Base-by-base conservation (phyloP, 768 basidiomycete genomes). In the Pholiota microspora region DNA sequence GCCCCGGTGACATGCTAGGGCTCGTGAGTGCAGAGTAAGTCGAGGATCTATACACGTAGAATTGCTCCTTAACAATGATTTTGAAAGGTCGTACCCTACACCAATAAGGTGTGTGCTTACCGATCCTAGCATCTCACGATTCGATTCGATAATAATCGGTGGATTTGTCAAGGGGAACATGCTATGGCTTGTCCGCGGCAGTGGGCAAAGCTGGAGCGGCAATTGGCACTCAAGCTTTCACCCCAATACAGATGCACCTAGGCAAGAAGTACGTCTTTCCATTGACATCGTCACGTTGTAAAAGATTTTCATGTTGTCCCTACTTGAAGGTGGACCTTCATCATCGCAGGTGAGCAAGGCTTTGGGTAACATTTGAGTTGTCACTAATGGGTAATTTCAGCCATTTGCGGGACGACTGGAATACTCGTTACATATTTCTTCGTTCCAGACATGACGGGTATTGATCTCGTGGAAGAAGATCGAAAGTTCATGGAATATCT, bases 181-280 rank as follows among this genome's bases (percentile, higher is more conserved):
- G 82, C 65, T 89, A 88, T 56, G 87, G 86, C 1, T 62, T 88
- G 34, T 82, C 82, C 24, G 86, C 86, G 7, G 85, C 85, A 0
- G 69, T 88, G 6, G 85, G 86, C 7, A 88, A 88, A 62, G 73
- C 84, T 2, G 88, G 88, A 4, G 89, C 88, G 16, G 87, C 84
- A n/a, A 55, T 87, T 48, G 86, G 86, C 7, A 85, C 83, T 0
- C 85, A 88, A 61, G 83, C 78, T 1, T 87, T 87, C 65, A 86
- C 84, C 2, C 86, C 86, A 3, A 86, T 88, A 56, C 82, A 85
- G 62, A 71, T 72, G 51, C 76, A 86, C 62, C 78, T 86, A n/a
- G 87, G 87, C 12, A 82, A 85, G 62, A 79, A 75, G 81, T 81
- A 61, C 38, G 47, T 45, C 53, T 52, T 49, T 45, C 28, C 47